Conservation (phyloP, 768 basidiomycete species). For the Lactarius psammicola region DNA sequence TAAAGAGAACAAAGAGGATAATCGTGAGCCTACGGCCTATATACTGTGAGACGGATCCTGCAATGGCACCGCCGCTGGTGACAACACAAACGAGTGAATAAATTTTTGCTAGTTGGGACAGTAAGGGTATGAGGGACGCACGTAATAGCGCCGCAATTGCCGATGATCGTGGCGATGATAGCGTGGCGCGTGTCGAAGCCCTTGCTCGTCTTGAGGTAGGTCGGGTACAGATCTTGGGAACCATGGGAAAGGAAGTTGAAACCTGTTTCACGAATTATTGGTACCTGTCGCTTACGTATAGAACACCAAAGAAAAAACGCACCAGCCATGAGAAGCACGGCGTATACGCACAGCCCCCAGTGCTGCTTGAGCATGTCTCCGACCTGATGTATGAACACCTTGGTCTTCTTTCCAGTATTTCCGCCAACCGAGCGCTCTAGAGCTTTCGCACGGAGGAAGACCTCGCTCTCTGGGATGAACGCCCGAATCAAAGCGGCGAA, state of each 20-base stretch:
- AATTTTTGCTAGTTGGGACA: conserved; percentile 2
- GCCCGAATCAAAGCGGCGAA: conserved; percentile 68
- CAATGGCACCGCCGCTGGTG: conserved; percentile 40
- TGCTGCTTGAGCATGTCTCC: conserved; percentile 75
- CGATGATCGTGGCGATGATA: conserved; percentile 47
- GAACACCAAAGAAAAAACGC: conserved; percentile 11
- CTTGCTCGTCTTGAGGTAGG: conserved; percentile 40
- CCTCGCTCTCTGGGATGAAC: conserved; percentile 72
- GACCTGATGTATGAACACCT: conserved; percentile 69
- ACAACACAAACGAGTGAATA: conserved; percentile 22
- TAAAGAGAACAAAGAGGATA: conserved; percentile 37
- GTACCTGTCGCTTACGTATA: neutral
- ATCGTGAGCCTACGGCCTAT: conserved; percentile 49
- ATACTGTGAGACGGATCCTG: conserved; percentile 43
- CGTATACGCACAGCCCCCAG: conserved; percentile 83
- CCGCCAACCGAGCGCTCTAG: conserved; percentile 45
- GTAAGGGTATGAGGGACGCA: conserved; percentile 19
- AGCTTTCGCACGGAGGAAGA: conserved; percentile 66
- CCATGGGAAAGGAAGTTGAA: conserved; percentile 57
- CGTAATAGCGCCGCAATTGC: conserved; percentile 36
- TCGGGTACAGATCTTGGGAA: conserved; percentile 44
- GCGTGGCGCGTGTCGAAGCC: conserved; percentile 36
- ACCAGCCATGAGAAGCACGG: conserved; percentile 75
- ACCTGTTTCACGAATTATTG: conserved; percentile 31
- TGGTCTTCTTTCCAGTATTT: conserved; percentile 51